Percentiles rank a stretch among this genome's conserved stretches.
Conservation (phyloP, 257 asterid genomes). For the Gentiana dahurica region DNA sequence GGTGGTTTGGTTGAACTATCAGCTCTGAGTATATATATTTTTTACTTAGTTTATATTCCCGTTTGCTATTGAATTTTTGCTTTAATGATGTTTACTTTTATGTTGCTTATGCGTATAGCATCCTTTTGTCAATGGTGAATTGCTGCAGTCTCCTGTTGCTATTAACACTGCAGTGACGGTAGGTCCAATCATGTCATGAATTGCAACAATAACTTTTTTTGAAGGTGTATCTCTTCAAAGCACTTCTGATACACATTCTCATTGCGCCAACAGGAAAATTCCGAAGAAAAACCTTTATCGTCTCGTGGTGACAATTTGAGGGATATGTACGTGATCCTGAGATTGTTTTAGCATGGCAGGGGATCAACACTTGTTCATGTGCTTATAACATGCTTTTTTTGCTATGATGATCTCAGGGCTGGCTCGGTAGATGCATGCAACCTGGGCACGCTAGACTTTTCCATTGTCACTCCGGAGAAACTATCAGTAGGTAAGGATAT, state of each 20-base stretch:
- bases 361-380: neutral
- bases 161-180: slow-evolving; percentile 11
- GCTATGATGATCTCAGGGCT: slow-evolving; percentile 7
- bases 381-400: neutral
- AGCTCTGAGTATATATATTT: neutral
- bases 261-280: slow-evolving; percentile 7
- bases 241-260: neutral
- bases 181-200: slow-evolving; percentile 5
- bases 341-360: neutral
- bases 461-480: slow-evolving; percentile 13
- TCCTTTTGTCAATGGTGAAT: slow-evolving; percentile 24
- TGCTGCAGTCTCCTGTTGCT: slow-evolving; percentile 8
- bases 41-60: neutral
- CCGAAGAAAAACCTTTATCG: slow-evolving; percentile 4
- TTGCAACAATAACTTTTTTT: neutral
- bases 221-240: neutral
- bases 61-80: neutral
- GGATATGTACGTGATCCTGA: slow-evolving; percentile 10
- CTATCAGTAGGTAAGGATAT: slow-evolving; percentile 9
- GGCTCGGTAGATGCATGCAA: slow-evolving; percentile 29
- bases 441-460: slow-evolving; percentile 27
- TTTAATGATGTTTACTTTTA: neutral
- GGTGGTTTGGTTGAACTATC: slow-evolving; percentile 9
- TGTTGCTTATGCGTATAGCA: slow-evolving; percentile 15
- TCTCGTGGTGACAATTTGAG: neutral